Percentiles rank a stretch among this genome's conserved stretches.
Conservation (phyloP, 106 monocot genomes). For the Dendrobium catenatum region DNA sequence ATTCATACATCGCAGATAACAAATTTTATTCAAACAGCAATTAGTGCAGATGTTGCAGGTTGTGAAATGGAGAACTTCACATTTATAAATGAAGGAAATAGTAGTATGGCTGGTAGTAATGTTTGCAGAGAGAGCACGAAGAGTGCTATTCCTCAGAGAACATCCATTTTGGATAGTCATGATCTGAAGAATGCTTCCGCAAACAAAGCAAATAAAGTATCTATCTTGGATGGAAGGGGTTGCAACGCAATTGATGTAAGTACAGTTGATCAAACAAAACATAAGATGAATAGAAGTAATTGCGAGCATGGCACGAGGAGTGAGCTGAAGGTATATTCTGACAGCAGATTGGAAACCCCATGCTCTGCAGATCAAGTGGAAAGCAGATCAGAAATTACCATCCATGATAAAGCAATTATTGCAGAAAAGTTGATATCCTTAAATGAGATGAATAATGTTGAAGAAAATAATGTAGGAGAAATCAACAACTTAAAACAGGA, state of each 20-base stretch:
- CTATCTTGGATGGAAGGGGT: neutral
- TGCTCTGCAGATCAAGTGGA: conserved; percentile 3
- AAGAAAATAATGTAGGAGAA: conserved; percentile 44
- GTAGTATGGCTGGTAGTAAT: conserved; percentile 6
- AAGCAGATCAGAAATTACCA: neutral
- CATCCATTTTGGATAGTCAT: conserved; percentile 6
- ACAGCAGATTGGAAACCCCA: conserved; percentile 13
- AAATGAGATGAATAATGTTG: conserved; percentile 16
- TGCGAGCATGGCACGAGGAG: neutral
- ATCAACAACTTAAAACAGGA: conserved; percentile 15
- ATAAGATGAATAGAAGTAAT: neutral
- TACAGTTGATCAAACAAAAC: neutral
- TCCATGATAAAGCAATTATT: conserved; percentile 25
- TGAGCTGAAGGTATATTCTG: conserved; percentile 8
- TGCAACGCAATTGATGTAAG: neutral
- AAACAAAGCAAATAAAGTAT: neutral
- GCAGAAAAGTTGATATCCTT: conserved; percentile 22
- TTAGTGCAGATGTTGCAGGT: neutral
- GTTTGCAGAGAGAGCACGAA: conserved; percentile 8
- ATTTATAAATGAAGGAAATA: conserved; percentile 6
- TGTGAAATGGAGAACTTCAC: conserved; percentile 1
- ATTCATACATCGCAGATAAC: neutral
- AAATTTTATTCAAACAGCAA: neutral
- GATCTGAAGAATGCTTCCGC: neutral
- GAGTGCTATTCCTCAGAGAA: neutral